Conservation (phyloP, 495 filamentous ascomycete species). For the Chaetomium fimeti region DNA sequence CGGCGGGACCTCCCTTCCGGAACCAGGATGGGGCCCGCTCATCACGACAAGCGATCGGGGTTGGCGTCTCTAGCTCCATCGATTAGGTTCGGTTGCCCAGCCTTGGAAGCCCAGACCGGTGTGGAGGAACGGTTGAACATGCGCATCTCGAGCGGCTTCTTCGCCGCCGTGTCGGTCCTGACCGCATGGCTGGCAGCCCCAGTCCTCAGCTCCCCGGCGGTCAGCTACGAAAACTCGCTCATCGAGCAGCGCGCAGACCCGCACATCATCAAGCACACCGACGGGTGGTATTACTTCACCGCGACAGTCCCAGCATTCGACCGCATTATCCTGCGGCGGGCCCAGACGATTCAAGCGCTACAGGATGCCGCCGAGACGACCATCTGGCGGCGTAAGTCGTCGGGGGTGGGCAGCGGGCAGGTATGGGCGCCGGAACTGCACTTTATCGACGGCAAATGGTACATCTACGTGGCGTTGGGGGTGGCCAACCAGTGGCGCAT, state of each 20-base stretch:
- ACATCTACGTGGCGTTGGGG: constrained; percentile 45
- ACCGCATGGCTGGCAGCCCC: constrained; percentile 1
- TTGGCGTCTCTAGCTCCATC: neutral
- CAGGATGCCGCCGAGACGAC: constrained; percentile 40
- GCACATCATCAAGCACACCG: constrained; percentile 45
- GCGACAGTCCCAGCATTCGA: constrained; percentile 48
- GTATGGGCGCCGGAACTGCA: constrained; percentile 60
- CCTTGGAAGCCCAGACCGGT: neutral
- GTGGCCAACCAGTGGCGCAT: constrained; percentile 32
- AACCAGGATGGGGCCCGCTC: neutral
- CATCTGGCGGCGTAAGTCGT: constrained; percentile 41
- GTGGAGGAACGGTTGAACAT: neutral
- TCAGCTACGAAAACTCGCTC: constrained; percentile 31
- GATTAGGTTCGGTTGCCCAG: neutral
- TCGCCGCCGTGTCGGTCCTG: constrained; percentile 3
- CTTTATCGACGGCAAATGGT: constrained; percentile 49
- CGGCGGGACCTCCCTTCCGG: constrained; percentile 6
- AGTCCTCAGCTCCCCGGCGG: constrained; percentile 21
- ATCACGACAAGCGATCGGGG: neutral
- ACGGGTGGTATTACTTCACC: constrained; percentile 54
- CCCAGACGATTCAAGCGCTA: constrained; percentile 51
- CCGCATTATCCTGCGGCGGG: constrained; percentile 48
- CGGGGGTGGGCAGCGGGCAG: constrained; percentile 49
- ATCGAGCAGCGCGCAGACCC: constrained; percentile 33
- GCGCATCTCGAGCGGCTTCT: neutral